Evolutionary conservation across 176 grass and related monocot species (phyloP).

Genomic region (Pontederia paniculata): DNA sequence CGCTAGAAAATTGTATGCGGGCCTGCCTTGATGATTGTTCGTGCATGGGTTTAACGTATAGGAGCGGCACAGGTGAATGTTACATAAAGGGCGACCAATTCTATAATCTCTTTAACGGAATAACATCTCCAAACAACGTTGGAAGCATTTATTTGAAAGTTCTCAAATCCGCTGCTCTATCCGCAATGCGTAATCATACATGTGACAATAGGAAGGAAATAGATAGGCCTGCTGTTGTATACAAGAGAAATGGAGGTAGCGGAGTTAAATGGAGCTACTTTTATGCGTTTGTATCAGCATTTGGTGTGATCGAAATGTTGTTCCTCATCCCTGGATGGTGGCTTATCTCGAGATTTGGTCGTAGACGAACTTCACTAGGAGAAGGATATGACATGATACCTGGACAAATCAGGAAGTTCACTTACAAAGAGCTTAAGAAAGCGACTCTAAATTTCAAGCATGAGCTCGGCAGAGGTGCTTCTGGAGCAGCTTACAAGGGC

Average conservation of each 20-base stretch:
- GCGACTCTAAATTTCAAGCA: too few relatives aligned
- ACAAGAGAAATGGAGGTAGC: background rate
- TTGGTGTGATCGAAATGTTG: too few relatives aligned
- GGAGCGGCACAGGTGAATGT: background rate
- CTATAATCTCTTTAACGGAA: slow-evolving; percentile 22
- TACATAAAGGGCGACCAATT: background rate
- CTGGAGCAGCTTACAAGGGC: slow-evolving; percentile 41
- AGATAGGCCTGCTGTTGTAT: background rate
- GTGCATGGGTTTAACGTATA: slow-evolving; percentile 8
- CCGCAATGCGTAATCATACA: background rate
- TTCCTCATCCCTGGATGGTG: slow-evolving; percentile 36
- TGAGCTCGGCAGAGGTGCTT: too few relatives aligned
- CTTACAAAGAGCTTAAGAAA: too few relatives aligned
- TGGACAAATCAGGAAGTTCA: too few relatives aligned
- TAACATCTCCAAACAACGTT: background rate
- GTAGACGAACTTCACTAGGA: slow-evolving; percentile 12
- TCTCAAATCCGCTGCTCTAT: background rate
- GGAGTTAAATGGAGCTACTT: too few relatives aligned
- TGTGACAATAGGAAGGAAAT: background rate
- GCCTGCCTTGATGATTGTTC: slow-evolving; percentile 1
- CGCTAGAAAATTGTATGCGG: slow-evolving; percentile 6
- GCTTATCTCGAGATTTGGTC: slow-evolving; percentile 29
- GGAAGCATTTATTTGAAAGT: slow-evolving; percentile 10
- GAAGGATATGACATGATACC: too few relatives aligned
- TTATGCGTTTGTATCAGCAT: too few relatives aligned